Evolutionary conservation across 768 basidiomycete genomes (phyloP).

Genomic region (Boletus pseudo-olivaceus): DNA sequence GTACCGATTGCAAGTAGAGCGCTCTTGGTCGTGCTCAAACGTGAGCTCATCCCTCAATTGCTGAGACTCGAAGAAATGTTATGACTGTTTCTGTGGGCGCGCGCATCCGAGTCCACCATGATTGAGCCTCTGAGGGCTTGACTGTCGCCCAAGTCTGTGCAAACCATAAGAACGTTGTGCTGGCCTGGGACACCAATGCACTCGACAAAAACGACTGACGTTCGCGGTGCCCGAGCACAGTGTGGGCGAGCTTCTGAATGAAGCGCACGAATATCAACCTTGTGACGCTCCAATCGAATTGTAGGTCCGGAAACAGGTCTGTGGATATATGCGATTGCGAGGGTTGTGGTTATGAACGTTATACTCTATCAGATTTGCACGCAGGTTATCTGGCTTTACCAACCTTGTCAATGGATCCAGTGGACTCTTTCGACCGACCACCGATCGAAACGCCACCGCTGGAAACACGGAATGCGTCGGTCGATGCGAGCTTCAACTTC

Average conservation of each 20-base stretch:
- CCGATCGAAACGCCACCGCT: constrained; percentile 89
- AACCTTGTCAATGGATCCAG: constrained; percentile 53
- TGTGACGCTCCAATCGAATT: too few relatives aligned
- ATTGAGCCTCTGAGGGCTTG: neutral
- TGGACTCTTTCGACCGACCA: constrained; percentile 65
- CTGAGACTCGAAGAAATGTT: neutral
- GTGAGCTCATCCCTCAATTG: neutral
- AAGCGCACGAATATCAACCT: too few relatives aligned
- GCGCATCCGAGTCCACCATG: neutral
- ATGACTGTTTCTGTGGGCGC: neutral
- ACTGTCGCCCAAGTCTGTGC: neutral
- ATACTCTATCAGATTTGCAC: constrained; percentile 43
- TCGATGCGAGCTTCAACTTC: constrained; percentile 84
- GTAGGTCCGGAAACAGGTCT: constrained; percentile 24
- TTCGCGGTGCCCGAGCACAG: too few relatives aligned
- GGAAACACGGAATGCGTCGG: constrained; percentile 60
- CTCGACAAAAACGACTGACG: too few relatives aligned
- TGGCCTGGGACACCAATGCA: neutral
- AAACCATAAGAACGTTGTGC: neutral
- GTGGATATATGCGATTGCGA: constrained; percentile 31
- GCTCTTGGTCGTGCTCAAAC: neutral
- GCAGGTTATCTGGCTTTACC: constrained; percentile 74
- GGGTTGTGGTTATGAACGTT: neutral
- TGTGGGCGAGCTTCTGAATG: too few relatives aligned
- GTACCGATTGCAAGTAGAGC: neutral